These are phyloP conservation scores for Mortierella sp. DNA, from an alignment of 371 early-diverging fungal genomes.

Conservation along the genomic window DNA sequence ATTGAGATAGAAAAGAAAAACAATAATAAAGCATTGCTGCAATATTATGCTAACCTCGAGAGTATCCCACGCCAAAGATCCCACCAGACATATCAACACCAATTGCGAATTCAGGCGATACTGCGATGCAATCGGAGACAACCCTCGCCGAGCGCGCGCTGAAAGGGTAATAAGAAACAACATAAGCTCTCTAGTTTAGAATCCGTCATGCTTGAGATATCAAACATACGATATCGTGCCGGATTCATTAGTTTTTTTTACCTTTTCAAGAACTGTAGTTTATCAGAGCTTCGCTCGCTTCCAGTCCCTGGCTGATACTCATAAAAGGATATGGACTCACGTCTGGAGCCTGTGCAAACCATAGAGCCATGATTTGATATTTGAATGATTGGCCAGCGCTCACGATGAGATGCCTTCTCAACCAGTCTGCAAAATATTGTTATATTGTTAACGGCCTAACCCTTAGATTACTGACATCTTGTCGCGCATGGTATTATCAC, in stretches of 20 bases:
- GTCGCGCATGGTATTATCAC: too few relatives aligned
- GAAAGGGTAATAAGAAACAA: not conserved
- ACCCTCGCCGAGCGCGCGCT: slow-evolving; percentile 29
- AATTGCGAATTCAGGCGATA: slow-evolving; percentile 37
- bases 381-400: slow-evolving; percentile 51
- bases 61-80: slow-evolving; percentile 47
- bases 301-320: slow-evolving; percentile 24
- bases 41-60: slow-evolving; percentile 14
- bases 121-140: slow-evolving; percentile 47
- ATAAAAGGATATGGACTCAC: slow-evolving; percentile 42
- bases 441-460: too few relatives aligned
- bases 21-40: not conserved
- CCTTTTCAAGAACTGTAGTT: slow-evolving; percentile 41
- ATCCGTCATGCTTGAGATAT: too few relatives aligned
- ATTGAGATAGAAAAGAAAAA: too few relatives aligned
- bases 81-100: slow-evolving; percentile 41
- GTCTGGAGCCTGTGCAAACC: slow-evolving; percentile 49
- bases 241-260: not conserved
- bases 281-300: slow-evolving; percentile 18
- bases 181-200: not conserved
- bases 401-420: slow-evolving; percentile 36
- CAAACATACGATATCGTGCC: too few relatives aligned
- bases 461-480: too few relatives aligned
- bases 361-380: slow-evolving; percentile 35
- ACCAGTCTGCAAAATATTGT: slow-evolving; percentile 14